These are phyloP conservation scores for Fibroporia radiculosa DNA, from an alignment of 768 basidiomycete genomes.

Conservation along the genomic window DNA sequence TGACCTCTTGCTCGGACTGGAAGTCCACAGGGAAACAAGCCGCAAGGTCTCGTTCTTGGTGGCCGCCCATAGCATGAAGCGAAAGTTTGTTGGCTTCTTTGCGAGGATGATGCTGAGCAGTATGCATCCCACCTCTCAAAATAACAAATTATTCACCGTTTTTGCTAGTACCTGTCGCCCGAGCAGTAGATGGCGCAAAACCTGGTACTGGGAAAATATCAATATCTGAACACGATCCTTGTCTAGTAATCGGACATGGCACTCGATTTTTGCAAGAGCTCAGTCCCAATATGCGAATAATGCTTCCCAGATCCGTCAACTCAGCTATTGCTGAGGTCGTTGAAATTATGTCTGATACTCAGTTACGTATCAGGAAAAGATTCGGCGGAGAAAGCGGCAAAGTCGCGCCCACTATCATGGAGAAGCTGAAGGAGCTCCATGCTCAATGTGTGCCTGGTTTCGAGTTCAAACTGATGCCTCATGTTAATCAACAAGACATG, in stretches of 20 bases:
- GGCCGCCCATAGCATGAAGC: conserved; percentile 83
- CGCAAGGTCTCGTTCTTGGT: conserved; percentile 81
- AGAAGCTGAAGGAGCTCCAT: conserved; percentile 54
- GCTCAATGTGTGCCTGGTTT: conserved; percentile 53
- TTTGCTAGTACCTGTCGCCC: conserved; percentile 81
- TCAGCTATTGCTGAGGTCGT: conserved; percentile 76
- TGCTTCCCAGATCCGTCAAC: conserved; percentile 74
- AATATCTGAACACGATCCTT: conserved; percentile 70
- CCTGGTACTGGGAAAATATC: conserved; percentile 68
- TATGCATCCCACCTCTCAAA: conserved; percentile 29
- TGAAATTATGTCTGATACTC: conserved; percentile 83
- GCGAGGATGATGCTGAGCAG: conserved; percentile 77
- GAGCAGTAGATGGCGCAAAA: conserved; percentile 84
- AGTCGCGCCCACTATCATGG: conserved; percentile 55
- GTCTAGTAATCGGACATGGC: conserved; percentile 68
- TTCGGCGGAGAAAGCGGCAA: conserved; percentile 77
- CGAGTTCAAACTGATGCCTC: conserved; percentile 76
- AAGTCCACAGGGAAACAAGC: conserved; percentile 81
- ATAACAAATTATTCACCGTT: not conserved
- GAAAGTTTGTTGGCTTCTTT: conserved; percentile 73
- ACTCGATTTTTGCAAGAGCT: conserved; percentile 72
- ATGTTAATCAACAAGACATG: conserved; percentile 91
- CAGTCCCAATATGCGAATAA: conserved; percentile 70
- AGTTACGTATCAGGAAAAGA: conserved; percentile 77
- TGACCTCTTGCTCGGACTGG: conserved; percentile 76